phyloP scores from a whole-genome alignment of 164 flowering plant genomes.

The Santalum album region DNA sequence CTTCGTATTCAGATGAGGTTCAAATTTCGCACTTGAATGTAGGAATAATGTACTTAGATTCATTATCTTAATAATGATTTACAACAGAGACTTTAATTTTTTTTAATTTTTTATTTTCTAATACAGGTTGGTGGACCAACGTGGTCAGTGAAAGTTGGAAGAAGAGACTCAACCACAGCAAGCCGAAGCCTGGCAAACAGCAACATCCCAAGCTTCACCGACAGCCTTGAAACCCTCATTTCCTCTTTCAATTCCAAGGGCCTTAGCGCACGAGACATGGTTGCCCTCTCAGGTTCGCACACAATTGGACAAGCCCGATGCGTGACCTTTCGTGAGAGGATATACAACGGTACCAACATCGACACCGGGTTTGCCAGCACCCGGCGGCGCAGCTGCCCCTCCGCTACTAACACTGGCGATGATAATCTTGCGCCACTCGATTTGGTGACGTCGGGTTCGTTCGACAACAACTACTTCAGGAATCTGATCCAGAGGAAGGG shows the following conservation, averaged over 20 bases:
- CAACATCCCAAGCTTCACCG: background rate
- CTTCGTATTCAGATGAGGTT: too few species aligned
- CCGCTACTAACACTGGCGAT: background rate
- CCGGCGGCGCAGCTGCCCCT: background rate
- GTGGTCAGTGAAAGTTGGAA: background rate
- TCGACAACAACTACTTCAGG: slow-evolving; percentile 4
- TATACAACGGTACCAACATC: slow-evolving; percentile 5
- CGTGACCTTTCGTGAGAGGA: background rate
- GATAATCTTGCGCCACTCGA: slow-evolving; percentile 2
- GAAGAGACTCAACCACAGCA: background rate
- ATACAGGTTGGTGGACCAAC: background rate
- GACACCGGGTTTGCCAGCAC: background rate
- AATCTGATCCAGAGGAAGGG: slow-evolving; percentile 6
- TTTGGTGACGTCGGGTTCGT: background rate
- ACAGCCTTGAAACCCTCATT: background rate
- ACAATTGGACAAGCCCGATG: slow-evolving; percentile 7
- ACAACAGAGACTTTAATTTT: too few species aligned
- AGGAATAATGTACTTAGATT: too few species aligned
- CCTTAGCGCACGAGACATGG: background rate
- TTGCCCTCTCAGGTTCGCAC: background rate
- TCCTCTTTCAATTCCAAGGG: background rate
- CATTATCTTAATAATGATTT: too few species aligned
- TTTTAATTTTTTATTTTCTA: too few species aligned
- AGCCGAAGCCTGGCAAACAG: background rate
- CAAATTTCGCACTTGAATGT: too few species aligned